Percentiles rank a stretch among this genome's conserved stretches.
phyloP scores from a whole-genome alignment of 2,329 filamentous ascomycete species.

The Ophiocordyceps sinensis region DNA sequence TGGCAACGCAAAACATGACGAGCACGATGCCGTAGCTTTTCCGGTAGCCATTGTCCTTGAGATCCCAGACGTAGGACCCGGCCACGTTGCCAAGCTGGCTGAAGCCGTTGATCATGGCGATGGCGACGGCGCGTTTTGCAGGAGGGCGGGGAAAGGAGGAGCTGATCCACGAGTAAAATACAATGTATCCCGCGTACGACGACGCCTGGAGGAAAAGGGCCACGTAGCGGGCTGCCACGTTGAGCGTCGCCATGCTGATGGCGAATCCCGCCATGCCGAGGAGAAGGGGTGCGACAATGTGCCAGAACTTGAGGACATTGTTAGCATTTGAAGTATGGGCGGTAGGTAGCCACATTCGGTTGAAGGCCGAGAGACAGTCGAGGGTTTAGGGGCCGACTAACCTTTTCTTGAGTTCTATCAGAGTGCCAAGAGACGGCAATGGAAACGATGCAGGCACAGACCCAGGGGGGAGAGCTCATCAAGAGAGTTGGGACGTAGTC shows the following conservation, averaged over 20 bases:
- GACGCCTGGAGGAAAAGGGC: conserved; percentile 45
- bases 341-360: too few relatives aligned
- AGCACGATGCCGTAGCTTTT: conserved; percentile 51
- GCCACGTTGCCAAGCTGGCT: conserved; percentile 44
- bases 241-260: conserved; percentile 43
- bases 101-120: conserved; percentile 46
- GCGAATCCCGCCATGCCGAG: conserved; percentile 42
- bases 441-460: conserved; percentile 43
- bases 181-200: conserved; percentile 43
- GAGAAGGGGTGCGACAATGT: conserved; percentile 37
- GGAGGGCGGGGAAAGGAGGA: conserved; percentile 43
- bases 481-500: conserved; percentile 35
- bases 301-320: conserved; percentile 31
- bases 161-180: conserved; percentile 44
- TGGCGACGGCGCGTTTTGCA: conserved; percentile 45
- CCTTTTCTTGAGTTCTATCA: conserved; percentile 38
- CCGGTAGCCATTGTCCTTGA: conserved; percentile 44
- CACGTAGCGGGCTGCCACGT: conserved; percentile 41
- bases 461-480: conserved; percentile 43
- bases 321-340: neutral
- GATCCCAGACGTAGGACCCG: conserved; percentile 48
- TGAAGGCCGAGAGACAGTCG: too few relatives aligned
- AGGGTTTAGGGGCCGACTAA: conserved; percentile 8
- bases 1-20: conserved; percentile 47
- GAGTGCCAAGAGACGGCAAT: conserved; percentile 40